Base-by-base conservation (phyloP, 2,329 filamentous ascomycete genomes). In the Clarireedia homoeocarpa region DNA sequence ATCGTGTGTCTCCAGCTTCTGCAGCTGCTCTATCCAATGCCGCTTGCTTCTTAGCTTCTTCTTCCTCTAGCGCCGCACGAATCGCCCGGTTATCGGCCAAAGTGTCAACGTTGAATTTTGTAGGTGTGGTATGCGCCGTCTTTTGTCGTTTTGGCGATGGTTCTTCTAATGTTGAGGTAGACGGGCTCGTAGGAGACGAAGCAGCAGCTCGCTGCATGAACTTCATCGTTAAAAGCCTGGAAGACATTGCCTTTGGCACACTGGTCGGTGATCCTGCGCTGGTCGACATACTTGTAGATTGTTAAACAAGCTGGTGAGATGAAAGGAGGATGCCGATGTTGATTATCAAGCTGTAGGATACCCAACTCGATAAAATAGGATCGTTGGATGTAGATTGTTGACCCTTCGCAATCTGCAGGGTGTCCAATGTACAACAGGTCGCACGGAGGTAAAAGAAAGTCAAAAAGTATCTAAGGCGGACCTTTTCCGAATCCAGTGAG, bases 121-220 rank as follows among this genome's bases (percentile, higher is more conserved):
- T 75, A 10, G 65, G 59, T 17, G 61, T 59, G 17, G 57, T 58
- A 38, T 66, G 62, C 12, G 48, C 36, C 10, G 77, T 71, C 66
- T 85, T 87, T 61, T 82, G 80, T 62, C 84, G 83, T 71, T 91
- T 91, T 14, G 79, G 65, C 2, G 75, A 72, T n/a, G 74, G 80
- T 17, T 78, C 74, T 20, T 80, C 77, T 50, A 73, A 57, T 69
- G 75, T 67, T 61, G 79, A 70, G 74, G 53, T 65, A 69, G 59
- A 70, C 51, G 71, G 67, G 58, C 66, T 72, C 36, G 59, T 72
- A 69, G 75, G 74, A 50, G 74, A 75, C 24, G 85, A 81, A 50
- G 85, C 83, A 50, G 84, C 86, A 60, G 88, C 88, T 66, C 91
- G 83, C 76, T 95, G 91, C 91, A 96, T 96, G 70, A 96, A 96